Base-by-base conservation (phyloP, 1,284 basidiomycete genomes). In the Takashimella koratensis region DNA sequence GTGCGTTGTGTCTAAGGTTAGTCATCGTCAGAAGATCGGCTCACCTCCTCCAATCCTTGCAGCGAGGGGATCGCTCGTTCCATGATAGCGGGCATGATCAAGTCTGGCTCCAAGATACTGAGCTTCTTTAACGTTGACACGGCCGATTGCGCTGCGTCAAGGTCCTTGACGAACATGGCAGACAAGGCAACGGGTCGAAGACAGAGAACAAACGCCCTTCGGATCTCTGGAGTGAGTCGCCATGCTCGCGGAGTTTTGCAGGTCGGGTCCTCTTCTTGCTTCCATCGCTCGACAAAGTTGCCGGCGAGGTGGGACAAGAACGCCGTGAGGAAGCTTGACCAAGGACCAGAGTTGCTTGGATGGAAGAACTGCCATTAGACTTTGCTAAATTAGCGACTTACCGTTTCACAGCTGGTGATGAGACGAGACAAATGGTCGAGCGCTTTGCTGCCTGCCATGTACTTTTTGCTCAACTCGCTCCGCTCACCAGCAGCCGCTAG, bases 11-110 rank as follows among this genome's bases (percentile, higher is more conserved):
- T 96, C 79, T 88, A 45, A 13, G 2, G 10, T n/a, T n/a, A n/a
- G n/a, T n/a, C n/a, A n/a, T n/a, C n/a, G n/a, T n/a, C n/a, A n/a
- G n/a, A n/a, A n/a, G 12, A 47, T 20, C 22, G 22, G 11, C 45
- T 47, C 58, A 85, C 86, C 81, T 97, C 93, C 62, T 93, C 91
- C n/a, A 96, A 83, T 16, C 86, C 86, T 72, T 98, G 94, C 13
- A 98, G 79, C 0, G 93, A 93, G 45, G 87, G 83, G 60, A 94
- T 93, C 4, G 92, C 89, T 25, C 94, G 84, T 67, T 98, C 93
- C 40, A 99, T 80, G 6, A 98, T 80, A 30, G 93, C 87, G 0
- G 95, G 94, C 84, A 98, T 87, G 62, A 98, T 83, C 42, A 97
- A 78, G 22, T 83, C 81, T 0, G 95, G 92, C 67, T 96, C 91